A percentile compares a stretch with the other conserved stretches of the same genome.
phyloP scores from a whole-genome alignment of 1,284 basidiomycete genomes.

The Schizophyllum amplum region DNA sequence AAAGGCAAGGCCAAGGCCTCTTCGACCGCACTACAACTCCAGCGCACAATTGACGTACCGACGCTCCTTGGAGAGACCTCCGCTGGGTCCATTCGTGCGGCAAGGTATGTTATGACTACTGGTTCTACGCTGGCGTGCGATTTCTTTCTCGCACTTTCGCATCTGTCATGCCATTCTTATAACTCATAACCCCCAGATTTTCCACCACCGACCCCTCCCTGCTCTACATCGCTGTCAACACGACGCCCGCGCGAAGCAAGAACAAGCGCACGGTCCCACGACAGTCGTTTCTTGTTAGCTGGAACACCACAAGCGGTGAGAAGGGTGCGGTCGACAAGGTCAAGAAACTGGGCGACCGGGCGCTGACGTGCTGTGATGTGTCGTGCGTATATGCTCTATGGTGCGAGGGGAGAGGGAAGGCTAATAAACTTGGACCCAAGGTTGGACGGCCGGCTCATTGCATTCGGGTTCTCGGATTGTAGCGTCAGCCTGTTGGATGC shows the following conservation, averaged over 20 bases:
- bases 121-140: not conserved
- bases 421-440: too few relatives aligned
- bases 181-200: too few relatives aligned
- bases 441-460: constrained; percentile 73
- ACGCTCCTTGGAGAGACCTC: not conserved
- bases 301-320: constrained; percentile 39
- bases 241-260: constrained; percentile 39
- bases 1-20: not conserved
- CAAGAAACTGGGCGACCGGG: constrained; percentile 66
- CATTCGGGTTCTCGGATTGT: constrained; percentile 84
- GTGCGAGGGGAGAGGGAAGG: too few relatives aligned
- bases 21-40: not conserved
- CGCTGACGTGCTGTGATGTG: constrained; percentile 80
- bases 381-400: constrained; percentile 50
- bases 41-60: not conserved
- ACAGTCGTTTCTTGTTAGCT: constrained; percentile 56
- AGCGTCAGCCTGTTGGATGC: constrained; percentile 84
- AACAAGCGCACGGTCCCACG: constrained; percentile 28
- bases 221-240: constrained; percentile 74
- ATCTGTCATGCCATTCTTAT: too few relatives aligned
- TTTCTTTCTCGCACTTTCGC: too few relatives aligned
- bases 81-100: not conserved
- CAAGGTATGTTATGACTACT: not conserved
- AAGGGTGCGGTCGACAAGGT: constrained; percentile 35
- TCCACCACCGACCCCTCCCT: constrained; percentile 47